These are phyloP conservation scores for Bolboschoenus planiculmis DNA, from an alignment of 176 grass and related monocot genomes.

Conservation along the genomic window DNA sequence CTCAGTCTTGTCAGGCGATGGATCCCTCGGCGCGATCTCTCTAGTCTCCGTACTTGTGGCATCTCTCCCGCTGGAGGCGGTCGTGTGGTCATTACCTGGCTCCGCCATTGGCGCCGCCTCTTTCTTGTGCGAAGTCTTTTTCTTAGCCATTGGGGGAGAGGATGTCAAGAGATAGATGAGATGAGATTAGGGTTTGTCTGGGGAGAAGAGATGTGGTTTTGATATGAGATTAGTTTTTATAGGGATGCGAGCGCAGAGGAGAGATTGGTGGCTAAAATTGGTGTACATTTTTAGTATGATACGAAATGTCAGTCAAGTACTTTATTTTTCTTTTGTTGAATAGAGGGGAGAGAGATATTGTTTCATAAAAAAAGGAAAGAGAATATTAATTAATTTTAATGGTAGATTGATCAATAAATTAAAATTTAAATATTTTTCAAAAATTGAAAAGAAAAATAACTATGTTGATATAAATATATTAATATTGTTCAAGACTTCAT, in stretches of 20 bases:
- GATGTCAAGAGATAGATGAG: background rate
- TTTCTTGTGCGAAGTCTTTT: constrained; percentile 10
- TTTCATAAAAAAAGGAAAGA: background rate
- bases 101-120: constrained; percentile 18
- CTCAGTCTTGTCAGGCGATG: constrained; percentile 19
- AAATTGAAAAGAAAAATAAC: too few species aligned
- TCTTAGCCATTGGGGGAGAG: constrained; percentile 16
- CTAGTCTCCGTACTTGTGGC: background rate
- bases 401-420: background rate
- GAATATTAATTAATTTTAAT: background rate
- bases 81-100: background rate
- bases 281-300: background rate
- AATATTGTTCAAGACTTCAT: background rate
- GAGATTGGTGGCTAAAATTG: background rate
- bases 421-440: background rate
- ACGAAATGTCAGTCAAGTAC: background rate
- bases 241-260: background rate
- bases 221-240: background rate
- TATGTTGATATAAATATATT: background rate
- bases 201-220: constrained; percentile 15
- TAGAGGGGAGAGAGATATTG: too few species aligned
- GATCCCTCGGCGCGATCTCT: background rate
- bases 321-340: background rate
- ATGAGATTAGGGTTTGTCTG: constrained; percentile 26
- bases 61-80: background rate